Conservation (phyloP, 495 filamentous ascomycete genomes). For the Podospora pseudopauciseta region DNA sequence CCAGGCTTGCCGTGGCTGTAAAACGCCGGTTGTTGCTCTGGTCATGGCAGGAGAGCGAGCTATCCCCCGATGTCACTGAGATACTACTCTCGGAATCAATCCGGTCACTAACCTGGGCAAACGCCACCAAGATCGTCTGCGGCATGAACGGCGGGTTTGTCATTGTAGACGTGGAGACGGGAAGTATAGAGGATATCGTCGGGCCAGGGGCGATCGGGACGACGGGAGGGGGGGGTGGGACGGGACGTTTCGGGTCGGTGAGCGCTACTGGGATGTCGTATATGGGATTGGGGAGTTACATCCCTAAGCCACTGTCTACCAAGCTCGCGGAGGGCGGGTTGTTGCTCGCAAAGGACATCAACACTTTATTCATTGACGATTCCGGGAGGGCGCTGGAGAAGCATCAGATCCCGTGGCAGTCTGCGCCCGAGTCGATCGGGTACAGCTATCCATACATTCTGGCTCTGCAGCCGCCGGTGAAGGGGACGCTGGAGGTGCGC, state of each 20-base stretch:
- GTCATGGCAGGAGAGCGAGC: conserved; percentile 94
- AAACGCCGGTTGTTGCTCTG: conserved; percentile 87
- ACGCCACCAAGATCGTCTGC: conserved; percentile 75
- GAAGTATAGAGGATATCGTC: conserved; percentile 67
- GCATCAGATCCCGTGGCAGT: conserved; percentile 84
- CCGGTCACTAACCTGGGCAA: conserved; percentile 84
- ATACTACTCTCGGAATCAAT: conserved; percentile 74
- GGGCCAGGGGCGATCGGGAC: conserved; percentile 71
- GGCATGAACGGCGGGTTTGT: conserved; percentile 87
- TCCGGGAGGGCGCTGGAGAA: conserved; percentile 79
- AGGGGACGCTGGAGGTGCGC: conserved; percentile 83
- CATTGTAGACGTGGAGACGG: conserved; percentile 76
- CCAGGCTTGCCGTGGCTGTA: conserved; percentile 81
- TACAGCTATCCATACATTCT: conserved; percentile 96
- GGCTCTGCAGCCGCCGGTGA: conserved; percentile 75
- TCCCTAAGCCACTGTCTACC: conserved; percentile 84
- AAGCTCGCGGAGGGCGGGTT: conserved; percentile 78
- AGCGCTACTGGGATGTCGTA: conserved; percentile 81
- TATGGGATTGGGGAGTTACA: conserved; percentile 78
- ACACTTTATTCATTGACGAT: conserved; percentile 84
- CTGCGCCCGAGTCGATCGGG: conserved; percentile 83
- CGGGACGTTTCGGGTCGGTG: conserved; percentile 50
- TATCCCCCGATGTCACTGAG: conserved; percentile 68
- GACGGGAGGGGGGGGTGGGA: conserved; percentile 51
- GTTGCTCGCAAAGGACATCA: conserved; percentile 90